These are phyloP conservation scores for Naganishia sp. DNA, from an alignment of 1,284 basidiomycete genomes.

Conservation along the genomic window DNA sequence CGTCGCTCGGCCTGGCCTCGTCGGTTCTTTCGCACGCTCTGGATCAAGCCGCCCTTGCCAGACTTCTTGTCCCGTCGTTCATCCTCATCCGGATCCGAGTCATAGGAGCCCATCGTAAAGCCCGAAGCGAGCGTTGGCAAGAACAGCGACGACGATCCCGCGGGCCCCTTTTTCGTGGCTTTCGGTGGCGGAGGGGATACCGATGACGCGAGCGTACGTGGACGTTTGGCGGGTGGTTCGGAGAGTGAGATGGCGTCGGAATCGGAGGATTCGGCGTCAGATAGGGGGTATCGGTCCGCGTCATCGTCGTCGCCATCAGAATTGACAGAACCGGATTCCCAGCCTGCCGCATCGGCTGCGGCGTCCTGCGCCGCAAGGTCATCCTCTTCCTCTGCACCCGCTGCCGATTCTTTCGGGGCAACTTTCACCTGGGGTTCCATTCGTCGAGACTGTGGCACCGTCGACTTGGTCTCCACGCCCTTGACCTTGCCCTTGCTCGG, in stretches of 20 bases:
- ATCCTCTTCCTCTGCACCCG: slow-evolving; percentile 34
- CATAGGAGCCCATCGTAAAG: slow-evolving; percentile 75
- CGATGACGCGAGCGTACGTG: slow-evolving; percentile 13
- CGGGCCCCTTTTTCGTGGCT: not conserved
- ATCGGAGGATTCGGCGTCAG: slow-evolving; percentile 18
- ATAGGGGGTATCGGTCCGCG: slow-evolving; percentile 28
- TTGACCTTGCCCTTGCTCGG: slow-evolving; percentile 33
- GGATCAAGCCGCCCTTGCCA: slow-evolving; percentile 54
- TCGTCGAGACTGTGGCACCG: slow-evolving; percentile 36
- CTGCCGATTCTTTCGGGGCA: slow-evolving; percentile 32
- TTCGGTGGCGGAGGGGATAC: slow-evolving; percentile 7
- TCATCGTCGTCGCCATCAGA: slow-evolving; percentile 42
- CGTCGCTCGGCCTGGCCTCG: slow-evolving; percentile 86
- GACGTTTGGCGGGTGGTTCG: slow-evolving; percentile 31
- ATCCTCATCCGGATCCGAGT: slow-evolving; percentile 58
- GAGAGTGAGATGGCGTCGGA: not conserved
- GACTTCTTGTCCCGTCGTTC: slow-evolving; percentile 60
- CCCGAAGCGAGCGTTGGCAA: slow-evolving; percentile 84
- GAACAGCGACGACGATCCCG: slow-evolving; percentile 62
- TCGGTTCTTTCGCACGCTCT: slow-evolving; percentile 72
- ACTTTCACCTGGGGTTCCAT: slow-evolving; percentile 20
- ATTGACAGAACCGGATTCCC: slow-evolving; percentile 62
- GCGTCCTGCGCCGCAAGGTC: slow-evolving; percentile 46
- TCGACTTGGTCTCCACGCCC: slow-evolving; percentile 33
- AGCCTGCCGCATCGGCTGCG: slow-evolving; percentile 57